Conservation (phyloP, 1,139 yeast species). For the Eremothecium gossypii region DNA sequence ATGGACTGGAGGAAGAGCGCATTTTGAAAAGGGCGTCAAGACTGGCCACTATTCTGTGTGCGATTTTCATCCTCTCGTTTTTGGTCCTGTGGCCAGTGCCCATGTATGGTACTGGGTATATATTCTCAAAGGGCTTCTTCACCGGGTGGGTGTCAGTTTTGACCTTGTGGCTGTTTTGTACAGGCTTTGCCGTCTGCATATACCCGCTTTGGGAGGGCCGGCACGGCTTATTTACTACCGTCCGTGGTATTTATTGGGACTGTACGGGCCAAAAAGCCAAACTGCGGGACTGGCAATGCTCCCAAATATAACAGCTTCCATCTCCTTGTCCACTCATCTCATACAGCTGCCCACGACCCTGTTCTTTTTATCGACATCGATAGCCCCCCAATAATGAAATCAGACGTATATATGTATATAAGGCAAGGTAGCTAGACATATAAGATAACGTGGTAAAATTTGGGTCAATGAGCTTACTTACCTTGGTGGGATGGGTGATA, state of each 20-base stretch:
- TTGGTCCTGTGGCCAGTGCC: conserved; percentile 82
- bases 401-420: too few relatives aligned
- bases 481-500: background rate
- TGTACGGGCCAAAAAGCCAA: conserved; percentile 63
- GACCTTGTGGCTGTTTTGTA: conserved; percentile 60
- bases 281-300: conserved; percentile 47
- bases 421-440: too few relatives aligned
- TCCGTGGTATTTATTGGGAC: conserved; percentile 81
- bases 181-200: conserved; percentile 46
- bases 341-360: too few relatives aligned
- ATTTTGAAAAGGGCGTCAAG: conserved; percentile 44
- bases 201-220: conserved; percentile 65
- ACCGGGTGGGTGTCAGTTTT: conserved; percentile 78
- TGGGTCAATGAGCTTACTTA: background rate
- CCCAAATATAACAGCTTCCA: too few relatives aligned
- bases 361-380: too few relatives aligned
- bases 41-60: conserved; percentile 46
- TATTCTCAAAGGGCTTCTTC: conserved; percentile 63
- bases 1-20: conserved; percentile 36
- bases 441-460: too few relatives aligned
- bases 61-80: conserved; percentile 48
- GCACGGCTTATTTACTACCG: conserved; percentile 48
- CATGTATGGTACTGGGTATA: conserved; percentile 67
- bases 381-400: too few relatives aligned
- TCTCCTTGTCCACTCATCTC: too few relatives aligned